Base-by-base conservation (phyloP, 108 stramenopile genomes). In the Bacterosira constricta region DNA sequence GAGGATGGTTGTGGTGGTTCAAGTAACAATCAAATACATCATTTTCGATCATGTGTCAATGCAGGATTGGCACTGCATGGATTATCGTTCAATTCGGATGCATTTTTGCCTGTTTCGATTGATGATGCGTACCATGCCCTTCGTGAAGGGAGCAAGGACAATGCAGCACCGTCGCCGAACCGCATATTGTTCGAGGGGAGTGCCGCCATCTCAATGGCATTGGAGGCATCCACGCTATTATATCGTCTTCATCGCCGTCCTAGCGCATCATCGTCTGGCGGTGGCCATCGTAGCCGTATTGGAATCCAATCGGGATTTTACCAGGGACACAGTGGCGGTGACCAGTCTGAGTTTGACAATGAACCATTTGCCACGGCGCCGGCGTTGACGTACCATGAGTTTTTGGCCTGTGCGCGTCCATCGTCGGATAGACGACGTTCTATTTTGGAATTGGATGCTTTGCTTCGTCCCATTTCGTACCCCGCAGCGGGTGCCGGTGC, bases 151-250 rank as follows among this genome's bases (percentile, higher is more conserved):
- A 34, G 0, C 8, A 26, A 1, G 4, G 46, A 20, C 4, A 50
- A 60, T 21, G 20, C 0, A 0, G 18, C 3, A 25, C n/a, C 36
- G 13, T 60, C 77, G 0, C 60, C 51, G 30, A 66, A 74, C 64
- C 70, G 73, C 6, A 60, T 46, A 31, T 46, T 80, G 66, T 93
- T 83, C 57, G 75, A 81, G 21, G 60, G 67, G 20, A 88, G 83
- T 57, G 89, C 92, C 5, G 65, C 76, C 18, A 31, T 88, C 29
- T 85, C 92, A 4, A 66, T 90, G 34, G 86, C 88, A 1, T 59
- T 93, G 61, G 92, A 93, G 71, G 64, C 87, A 15, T 73, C 79
- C 6, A 89, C 85, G 9, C 73, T 93, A 8, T 84, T 81, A 18
- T 88, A 86, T 42, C 86, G 92, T 6, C 52, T 89, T 8, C 80